Evolutionary conservation across 2,329 filamentous ascomycete species (phyloP), one percentile per base, ranked within the genome.

Genomic region (Fusarium neocosmosporiellum): DNA sequence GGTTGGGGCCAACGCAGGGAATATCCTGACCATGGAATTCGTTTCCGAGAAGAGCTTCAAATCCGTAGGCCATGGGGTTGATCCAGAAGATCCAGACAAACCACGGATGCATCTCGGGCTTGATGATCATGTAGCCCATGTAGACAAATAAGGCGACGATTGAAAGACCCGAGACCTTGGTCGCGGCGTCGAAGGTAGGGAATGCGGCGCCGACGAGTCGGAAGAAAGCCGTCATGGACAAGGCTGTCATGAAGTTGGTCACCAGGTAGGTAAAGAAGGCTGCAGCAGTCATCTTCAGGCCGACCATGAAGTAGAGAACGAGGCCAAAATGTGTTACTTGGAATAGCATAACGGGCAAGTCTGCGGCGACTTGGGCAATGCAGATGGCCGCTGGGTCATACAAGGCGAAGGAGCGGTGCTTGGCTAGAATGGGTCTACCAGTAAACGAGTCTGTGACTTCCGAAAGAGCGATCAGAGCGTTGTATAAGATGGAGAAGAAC

Each of bases 211-310:
- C 75, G 5, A 80, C 74, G 20, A 76, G 75, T 13, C 79, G 75
- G 79, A 92, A 92, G 66, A 92, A 48, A 85, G 90, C 91, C 22
- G 88, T 90, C 90, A 92, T 91, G 63, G 86, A 86, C 66, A 92
- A 78, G 0, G 88, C 90, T 9, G 87, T 84, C 24, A 85, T 78
- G 75, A 91, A 84, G 13, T 83, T 82, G 39, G 87, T 78, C 0
- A 87, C 72, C 2, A 84, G 76, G 63, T 85, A 87, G 54, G 81
- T 84, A 74, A 87, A 87, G 77, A 86, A 87, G 1, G 82, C 78
- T 1, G 83, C 84, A 0, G 91, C 64, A 86, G 86, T 57, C 89
- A 81, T 80, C 91, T 88, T 14, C 86, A 93, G 2, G 86, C 90
- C 88, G 0, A 88, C 88, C 88, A 93, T 88, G 78, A 92, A 92